Conservation (phyloP, 495 filamentous ascomycete genomes). For the Penicillium pulvis region DNA sequence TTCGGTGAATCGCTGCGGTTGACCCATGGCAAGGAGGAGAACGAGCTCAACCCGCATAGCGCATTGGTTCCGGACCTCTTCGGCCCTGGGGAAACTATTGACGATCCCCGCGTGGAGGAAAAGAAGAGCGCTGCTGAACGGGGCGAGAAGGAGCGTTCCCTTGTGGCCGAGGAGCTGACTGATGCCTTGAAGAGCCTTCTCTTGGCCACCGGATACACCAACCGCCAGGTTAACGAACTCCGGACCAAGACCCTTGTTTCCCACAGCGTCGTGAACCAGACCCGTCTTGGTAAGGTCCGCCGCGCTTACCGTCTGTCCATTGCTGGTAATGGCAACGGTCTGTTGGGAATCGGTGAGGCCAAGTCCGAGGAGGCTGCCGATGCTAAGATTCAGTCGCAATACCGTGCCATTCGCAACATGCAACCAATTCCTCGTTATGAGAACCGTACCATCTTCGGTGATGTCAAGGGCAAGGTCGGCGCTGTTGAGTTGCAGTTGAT, state of each 20-base stretch:
- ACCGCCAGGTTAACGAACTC: constrained; percentile 55
- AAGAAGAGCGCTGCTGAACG: constrained; percentile 38
- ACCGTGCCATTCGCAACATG: constrained; percentile 83
- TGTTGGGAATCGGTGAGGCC: constrained; percentile 85
- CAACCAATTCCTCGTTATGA: constrained; percentile 87
- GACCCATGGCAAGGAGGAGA: constrained; percentile 55
- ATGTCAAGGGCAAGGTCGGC: constrained; percentile 80
- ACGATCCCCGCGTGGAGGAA: constrained; percentile 31
- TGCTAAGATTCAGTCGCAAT: constrained; percentile 65
- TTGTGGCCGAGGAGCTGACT: constrained; percentile 48
- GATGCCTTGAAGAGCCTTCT: constrained; percentile 61
- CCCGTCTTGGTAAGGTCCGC: constrained; percentile 88
- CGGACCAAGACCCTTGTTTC: constrained; percentile 65
- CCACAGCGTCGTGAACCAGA: constrained; percentile 85
- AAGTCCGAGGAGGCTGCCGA: constrained; percentile 74
- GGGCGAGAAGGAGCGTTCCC: constrained; percentile 32
- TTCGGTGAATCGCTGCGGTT: constrained; percentile 50
- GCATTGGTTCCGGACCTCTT: constrained; percentile 54
- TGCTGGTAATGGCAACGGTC: constrained; percentile 81
- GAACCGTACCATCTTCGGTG: constrained; percentile 85
- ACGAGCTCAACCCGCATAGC: constrained; percentile 48
- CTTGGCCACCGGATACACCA: constrained; percentile 66
- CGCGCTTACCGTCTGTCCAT: constrained; percentile 70
- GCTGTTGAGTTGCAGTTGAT: constrained; percentile 78
- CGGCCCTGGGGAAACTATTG: constrained; percentile 41